These are phyloP conservation scores for Allium cepa DNA, from an alignment of 106 monocot genomes.

Conservation along the genomic window DNA sequence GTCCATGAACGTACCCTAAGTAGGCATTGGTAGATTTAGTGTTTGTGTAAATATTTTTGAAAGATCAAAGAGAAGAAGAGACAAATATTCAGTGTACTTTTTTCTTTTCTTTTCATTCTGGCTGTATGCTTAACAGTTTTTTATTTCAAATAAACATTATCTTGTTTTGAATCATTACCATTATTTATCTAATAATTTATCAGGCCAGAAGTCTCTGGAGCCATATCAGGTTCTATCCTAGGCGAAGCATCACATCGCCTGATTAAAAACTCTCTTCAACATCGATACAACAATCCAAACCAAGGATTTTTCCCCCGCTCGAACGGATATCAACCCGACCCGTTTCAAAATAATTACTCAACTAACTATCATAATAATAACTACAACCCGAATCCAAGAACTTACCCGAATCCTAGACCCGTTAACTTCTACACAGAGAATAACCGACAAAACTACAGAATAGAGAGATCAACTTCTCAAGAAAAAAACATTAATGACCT, in stretches of 20 bases:
- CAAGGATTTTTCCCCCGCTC: slow-evolving; percentile 37
- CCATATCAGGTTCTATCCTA: slow-evolving; percentile 56
- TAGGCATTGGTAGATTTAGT: no score
- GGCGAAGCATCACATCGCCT: slow-evolving; percentile 89
- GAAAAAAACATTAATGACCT: slow-evolving; percentile 15
- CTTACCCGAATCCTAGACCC: background rate
- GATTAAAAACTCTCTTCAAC: slow-evolving; percentile 72
- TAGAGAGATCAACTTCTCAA: slow-evolving; percentile 19
- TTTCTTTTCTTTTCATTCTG: background rate
- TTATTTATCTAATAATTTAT: background rate
- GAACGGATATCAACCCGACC: slow-evolving; percentile 31
- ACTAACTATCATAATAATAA: slow-evolving; percentile 18
- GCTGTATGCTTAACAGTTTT: no score
- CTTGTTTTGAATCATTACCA: background rate
- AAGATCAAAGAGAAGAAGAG: background rate
- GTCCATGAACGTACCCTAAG: no score
- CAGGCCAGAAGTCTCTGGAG: slow-evolving; percentile 75
- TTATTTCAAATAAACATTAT: no score
- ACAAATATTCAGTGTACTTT: background rate
- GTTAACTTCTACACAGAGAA: slow-evolving; percentile 19
- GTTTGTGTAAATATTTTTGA: background rate
- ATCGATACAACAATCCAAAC: slow-evolving; percentile 21
- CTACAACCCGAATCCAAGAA: slow-evolving; percentile 3
- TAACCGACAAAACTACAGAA: slow-evolving; percentile 24
- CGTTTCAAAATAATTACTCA: slow-evolving; percentile 6